Base-by-base conservation (phyloP, 306 rosid genomes). In the Trifolium dubium region DNA sequence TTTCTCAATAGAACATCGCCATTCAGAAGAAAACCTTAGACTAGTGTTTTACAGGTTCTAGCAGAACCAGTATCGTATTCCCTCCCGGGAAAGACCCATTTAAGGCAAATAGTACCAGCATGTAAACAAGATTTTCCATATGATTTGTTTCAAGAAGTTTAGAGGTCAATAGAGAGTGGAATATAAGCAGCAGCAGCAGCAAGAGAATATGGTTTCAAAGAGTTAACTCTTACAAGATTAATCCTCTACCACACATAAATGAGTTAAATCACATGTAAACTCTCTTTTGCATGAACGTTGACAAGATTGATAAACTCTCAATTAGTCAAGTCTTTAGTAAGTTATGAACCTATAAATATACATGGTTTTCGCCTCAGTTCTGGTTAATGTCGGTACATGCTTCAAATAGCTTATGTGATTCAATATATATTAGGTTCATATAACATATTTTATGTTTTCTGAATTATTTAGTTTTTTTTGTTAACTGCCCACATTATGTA, bases 321-420 rank as follows among this genome's bases (percentile, higher is more conserved):
- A 37, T 53, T 71, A 17, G 56, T 51, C 75, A 15, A 31, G 55
- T 54, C 13, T 15, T 35, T 54, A 56, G 37, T 28, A 18, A 37
- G 49, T 53, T 53, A 6, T 70, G 7, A 37, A 28, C 40, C 10
- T 70, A 54, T 1, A 68, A 18, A 19, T 54, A 44, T 71, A 11
- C 39, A 12, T 54, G 65, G 53, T 55, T 55, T 39, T 71, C 10
- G 29, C 65, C 35, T 31, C 62, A 68, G 19, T 69, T 9, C 13
- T 46, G n/a, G 35, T 55, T 55, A 14, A 9, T 69, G 23, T 11
- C 15, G 17, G n/a, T 69, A 17, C 50, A 15, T 69, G 49, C 23
- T 29, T 53, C 12, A 17, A 69, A 17, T 69, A 15, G 32, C 14
- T 23, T 23, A 23, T 55, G 15, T 55, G 8, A 34, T 19, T 6